These are phyloP conservation scores for Tetracladium marchalianum DNA, from an alignment of 495 filamentous ascomycete genomes.

Conservation along the genomic window DNA sequence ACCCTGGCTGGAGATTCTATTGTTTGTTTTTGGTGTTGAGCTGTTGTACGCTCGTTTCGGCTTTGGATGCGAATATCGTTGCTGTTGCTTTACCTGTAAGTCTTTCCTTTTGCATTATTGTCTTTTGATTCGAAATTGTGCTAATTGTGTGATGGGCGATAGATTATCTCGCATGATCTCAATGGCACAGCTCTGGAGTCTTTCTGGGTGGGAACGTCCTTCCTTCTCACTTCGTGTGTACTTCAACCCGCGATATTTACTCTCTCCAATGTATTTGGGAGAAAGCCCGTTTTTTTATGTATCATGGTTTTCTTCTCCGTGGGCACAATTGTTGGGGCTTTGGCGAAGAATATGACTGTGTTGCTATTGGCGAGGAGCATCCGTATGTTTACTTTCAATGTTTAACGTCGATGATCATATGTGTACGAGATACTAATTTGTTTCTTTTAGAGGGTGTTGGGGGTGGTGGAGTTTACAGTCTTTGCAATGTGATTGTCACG, in stretches of 20 bases:
- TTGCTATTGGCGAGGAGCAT: constrained; percentile 30
- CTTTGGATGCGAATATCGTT: constrained; percentile 63
- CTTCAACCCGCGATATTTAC: constrained; percentile 37
- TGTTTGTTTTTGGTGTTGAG: neutral
- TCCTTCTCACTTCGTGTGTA: constrained; percentile 38
- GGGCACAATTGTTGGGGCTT: constrained; percentile 46
- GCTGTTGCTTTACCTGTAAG: constrained; percentile 54
- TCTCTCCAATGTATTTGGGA: constrained; percentile 42
- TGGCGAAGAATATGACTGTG: constrained; percentile 47
- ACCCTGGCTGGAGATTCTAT: constrained; percentile 12
- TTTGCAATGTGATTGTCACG: constrained; percentile 54
- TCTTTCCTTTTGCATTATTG: neutral
- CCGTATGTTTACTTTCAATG: neutral
- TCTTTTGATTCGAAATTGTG: neutral
- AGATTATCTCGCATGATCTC: constrained; percentile 20
- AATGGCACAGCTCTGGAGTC: constrained; percentile 43
- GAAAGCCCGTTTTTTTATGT: constrained; percentile 34
- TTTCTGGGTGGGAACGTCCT: constrained; percentile 49
- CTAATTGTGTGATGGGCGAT: neutral
- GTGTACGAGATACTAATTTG: constrained; percentile 16
- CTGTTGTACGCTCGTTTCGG: constrained; percentile 50
- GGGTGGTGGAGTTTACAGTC: constrained; percentile 53
- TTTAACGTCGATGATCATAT: too few species aligned
- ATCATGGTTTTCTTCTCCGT: constrained; percentile 39
- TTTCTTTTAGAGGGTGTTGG: constrained; percentile 51